These are phyloP conservation scores for Notholithocarpus densiflorus DNA, from an alignment of 306 rosid species.

Conservation along the genomic window DNA sequence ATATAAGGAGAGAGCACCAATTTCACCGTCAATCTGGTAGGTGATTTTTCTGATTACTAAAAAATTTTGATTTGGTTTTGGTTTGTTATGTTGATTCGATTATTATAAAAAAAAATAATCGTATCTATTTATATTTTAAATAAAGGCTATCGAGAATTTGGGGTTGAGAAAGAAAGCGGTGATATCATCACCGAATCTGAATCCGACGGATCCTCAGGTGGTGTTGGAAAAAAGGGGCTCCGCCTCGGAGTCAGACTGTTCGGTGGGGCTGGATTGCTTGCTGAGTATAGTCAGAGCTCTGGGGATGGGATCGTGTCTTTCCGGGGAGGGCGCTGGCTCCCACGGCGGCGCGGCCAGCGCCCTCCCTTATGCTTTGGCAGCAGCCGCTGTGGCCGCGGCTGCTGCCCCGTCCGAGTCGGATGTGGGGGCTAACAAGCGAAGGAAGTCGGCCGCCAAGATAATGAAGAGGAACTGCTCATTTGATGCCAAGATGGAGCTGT, in stretches of 20 bases:
- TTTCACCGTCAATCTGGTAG: too few relatives aligned
- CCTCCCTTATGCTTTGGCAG: constrained; percentile 18
- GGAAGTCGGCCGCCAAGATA: constrained; percentile 28
- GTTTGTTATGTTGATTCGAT: too few relatives aligned
- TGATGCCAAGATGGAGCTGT: constrained; percentile 37
- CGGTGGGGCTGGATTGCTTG: constrained; percentile 76
- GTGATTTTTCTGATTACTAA: too few relatives aligned
- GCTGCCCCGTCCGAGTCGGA: constrained; percentile 24
- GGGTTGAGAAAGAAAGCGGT: constrained; percentile 9
- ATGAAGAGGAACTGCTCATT: constrained; percentile 30
- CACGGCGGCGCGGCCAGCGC: constrained; percentile 16
- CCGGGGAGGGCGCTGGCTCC: constrained; percentile 7
- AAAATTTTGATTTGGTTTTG: too few relatives aligned
- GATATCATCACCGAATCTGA: constrained; percentile 5
- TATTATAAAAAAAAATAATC: too few relatives aligned
- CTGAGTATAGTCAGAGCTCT: constrained; percentile 80
- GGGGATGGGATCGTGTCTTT: constrained; percentile 88
- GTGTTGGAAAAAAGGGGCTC: constrained; percentile 40
- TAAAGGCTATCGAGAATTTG: constrained; percentile 29
- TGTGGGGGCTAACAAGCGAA: constrained; percentile 32
- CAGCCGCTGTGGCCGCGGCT: neutral
- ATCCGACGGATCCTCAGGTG: constrained; percentile 48
- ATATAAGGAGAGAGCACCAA: too few relatives aligned
- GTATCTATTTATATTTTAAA: too few relatives aligned
- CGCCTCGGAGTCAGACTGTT: constrained; percentile 56